Conservation (phyloP, 148 eudicot species). For the Rheum nobile region DNA sequence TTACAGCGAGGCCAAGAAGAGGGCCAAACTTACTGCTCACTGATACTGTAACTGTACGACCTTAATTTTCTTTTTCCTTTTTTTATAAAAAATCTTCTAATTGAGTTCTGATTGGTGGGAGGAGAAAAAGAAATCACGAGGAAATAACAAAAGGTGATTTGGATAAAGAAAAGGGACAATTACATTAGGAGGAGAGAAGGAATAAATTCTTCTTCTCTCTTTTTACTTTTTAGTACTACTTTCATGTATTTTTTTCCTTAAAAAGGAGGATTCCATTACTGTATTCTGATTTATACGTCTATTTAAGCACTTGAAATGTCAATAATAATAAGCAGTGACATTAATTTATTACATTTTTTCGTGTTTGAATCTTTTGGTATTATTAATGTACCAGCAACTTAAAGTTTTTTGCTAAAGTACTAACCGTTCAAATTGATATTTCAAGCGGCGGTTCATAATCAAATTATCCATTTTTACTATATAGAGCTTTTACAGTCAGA, state of each 20-base stretch:
- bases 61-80: not conserved
- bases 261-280: not conserved
- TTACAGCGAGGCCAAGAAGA: conserved; percentile 72
- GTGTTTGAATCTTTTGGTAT: too few relatives aligned
- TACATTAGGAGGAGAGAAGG: too few relatives aligned
- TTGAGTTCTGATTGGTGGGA: not conserved
- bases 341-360: too few relatives aligned
- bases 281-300: too few relatives aligned
- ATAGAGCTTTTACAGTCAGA: too few relatives aligned
- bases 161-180: not conserved
- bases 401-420: too few relatives aligned
- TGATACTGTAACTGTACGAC: conserved; percentile 15
- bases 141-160: not conserved
- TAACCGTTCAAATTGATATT: too few relatives aligned
- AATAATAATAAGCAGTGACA: too few relatives aligned
- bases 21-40: conserved; percentile 52
- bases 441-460: too few relatives aligned
- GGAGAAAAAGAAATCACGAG: not conserved
- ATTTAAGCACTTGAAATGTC: too few relatives aligned
- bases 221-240: not conserved
- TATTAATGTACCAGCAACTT: too few relatives aligned
- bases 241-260: not conserved
- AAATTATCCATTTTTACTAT: too few relatives aligned
- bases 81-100: not conserved
- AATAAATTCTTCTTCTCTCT: not conserved